These are phyloP conservation scores for Exidia glandulosa DNA, from an alignment of 768 basidiomycete species.

Conservation along the genomic window DNA sequence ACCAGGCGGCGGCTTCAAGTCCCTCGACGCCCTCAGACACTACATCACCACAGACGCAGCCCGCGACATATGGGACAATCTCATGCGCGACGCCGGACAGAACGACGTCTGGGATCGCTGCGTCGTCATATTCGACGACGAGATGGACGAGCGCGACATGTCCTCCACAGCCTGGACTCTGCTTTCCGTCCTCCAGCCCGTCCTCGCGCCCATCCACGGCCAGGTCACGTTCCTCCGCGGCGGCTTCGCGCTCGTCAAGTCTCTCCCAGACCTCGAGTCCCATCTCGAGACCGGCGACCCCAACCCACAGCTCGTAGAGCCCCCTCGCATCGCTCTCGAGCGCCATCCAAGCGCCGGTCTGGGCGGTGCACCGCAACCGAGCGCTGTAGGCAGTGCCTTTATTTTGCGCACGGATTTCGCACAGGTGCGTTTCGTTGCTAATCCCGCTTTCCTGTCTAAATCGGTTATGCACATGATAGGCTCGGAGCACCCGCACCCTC, in stretches of 20 bases:
- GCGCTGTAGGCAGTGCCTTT: neutral
- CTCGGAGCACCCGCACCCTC: neutral
- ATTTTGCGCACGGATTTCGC: neutral
- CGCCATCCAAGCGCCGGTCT: neutral
- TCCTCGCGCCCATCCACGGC: slow-evolving; percentile 35
- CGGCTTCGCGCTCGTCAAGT: slow-evolving; percentile 52
- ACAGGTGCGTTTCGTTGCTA: neutral
- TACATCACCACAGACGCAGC: slow-evolving; percentile 75
- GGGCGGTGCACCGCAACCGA: neutral
- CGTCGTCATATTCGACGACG: slow-evolving; percentile 67
- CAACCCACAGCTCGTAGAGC: neutral
- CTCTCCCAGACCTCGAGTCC: slow-evolving; percentile 43
- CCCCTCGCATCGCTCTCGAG: neutral
- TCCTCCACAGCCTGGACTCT: slow-evolving; percentile 59
- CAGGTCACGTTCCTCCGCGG: slow-evolving; percentile 60
- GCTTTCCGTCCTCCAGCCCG: slow-evolving; percentile 47
- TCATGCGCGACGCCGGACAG: slow-evolving; percentile 37
- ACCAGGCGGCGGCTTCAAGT: slow-evolving; percentile 54
- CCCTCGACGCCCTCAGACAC: slow-evolving; percentile 58
- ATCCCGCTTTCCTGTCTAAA: too few relatives aligned
- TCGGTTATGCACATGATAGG: too few relatives aligned
- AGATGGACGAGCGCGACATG: slow-evolving; percentile 59
- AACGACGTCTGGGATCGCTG: slow-evolving; percentile 53
- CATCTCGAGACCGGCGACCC: slow-evolving; percentile 35
- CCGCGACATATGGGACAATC: slow-evolving; percentile 57